A percentile compares a stretch with the other conserved stretches of the same genome.
Conservation (phyloP, 345 rosid genomes). For the Linum tenue region DNA sequence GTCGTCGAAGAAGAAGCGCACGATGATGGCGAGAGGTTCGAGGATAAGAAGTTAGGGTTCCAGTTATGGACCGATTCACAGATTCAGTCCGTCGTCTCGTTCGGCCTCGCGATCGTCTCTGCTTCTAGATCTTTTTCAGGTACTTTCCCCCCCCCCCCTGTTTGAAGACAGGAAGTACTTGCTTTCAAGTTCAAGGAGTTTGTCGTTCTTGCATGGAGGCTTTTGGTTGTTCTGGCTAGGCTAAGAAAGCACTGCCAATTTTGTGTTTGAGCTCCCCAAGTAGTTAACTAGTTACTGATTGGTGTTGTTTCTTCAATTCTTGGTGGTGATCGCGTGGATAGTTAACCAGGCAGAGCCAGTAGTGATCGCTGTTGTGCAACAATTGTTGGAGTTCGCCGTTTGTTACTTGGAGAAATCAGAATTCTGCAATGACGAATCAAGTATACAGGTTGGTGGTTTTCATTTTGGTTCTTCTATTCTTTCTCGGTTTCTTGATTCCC, state of each 20-base stretch:
- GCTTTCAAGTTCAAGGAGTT: too few species aligned
- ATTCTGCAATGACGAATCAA: slow-evolving; percentile 37
- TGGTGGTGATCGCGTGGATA: slow-evolving; percentile 11
- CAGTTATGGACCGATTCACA: too few species aligned
- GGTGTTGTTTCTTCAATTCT: slow-evolving; percentile 6
- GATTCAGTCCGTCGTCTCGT: too few species aligned
- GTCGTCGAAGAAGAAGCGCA: slow-evolving; percentile 20
- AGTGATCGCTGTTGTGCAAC: slow-evolving; percentile 53
- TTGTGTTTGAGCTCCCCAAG: not conserved
- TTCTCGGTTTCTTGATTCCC: too few species aligned
- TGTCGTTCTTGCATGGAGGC: too few species aligned
- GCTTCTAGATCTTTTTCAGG: too few species aligned
- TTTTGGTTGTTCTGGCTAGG: not conserved
- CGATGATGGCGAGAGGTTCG: too few species aligned
- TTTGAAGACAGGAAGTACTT: too few species aligned
- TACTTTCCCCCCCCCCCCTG: not conserved
- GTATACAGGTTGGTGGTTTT: slow-evolving; percentile 48
- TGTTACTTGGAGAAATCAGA: slow-evolving; percentile 63
- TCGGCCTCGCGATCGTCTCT: slow-evolving; percentile 5
- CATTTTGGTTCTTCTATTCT: not conserved
- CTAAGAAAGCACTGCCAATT: not conserved
- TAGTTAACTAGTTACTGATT: not conserved
- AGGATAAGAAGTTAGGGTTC: too few species aligned
- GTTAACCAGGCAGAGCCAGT: slow-evolving; percentile 70
- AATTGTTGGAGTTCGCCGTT: slow-evolving; percentile 70